phyloP scores from a whole-genome alignment of 768 basidiomycete species.

The Mycena olivaceomarginata region DNA sequence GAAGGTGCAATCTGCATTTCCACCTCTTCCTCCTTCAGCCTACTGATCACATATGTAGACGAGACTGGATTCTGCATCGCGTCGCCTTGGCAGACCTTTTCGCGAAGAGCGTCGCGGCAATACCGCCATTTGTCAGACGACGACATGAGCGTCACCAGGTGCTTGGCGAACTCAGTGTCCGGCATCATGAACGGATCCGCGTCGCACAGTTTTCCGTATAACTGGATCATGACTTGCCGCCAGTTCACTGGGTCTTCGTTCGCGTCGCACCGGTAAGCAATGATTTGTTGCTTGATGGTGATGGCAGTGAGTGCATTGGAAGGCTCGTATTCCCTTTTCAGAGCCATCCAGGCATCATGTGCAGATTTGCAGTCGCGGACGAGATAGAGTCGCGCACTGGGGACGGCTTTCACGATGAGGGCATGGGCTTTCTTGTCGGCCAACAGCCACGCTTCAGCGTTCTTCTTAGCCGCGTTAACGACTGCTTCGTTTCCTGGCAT shows the following conservation, averaged over 20 bases:
- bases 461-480: slow-evolving; percentile 17
- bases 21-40: slow-evolving; percentile 23
- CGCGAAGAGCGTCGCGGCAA: slow-evolving; percentile 31
- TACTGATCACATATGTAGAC: slow-evolving; percentile 3
- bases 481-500: slow-evolving; percentile 35
- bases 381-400: slow-evolving; percentile 30
- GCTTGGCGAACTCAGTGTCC: slow-evolving; percentile 40
- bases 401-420: slow-evolving; percentile 38
- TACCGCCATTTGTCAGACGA: slow-evolving; percentile 26
- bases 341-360: slow-evolving; percentile 33
- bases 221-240: slow-evolving; percentile 32
- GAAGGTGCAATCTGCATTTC: slow-evolving; percentile 31
- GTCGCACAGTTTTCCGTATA: slow-evolving; percentile 31
- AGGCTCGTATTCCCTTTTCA: slow-evolving; percentile 42
- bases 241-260: slow-evolving; percentile 30
- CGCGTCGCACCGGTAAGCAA: slow-evolving; percentile 1
- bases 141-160: slow-evolving; percentile 35
- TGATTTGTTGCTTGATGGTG: slow-evolving; percentile 11
- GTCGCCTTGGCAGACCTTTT: slow-evolving; percentile 10
- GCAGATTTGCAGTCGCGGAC: slow-evolving; percentile 35
- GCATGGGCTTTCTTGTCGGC: slow-evolving; percentile 39
- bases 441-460: slow-evolving; percentile 34
- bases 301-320: slow-evolving; percentile 31
- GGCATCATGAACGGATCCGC: slow-evolving; percentile 40
- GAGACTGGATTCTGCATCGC: background rate